phyloP scores from a whole-genome alignment of 805 yeast genomes.

The Alloascoidea hylecoeti region DNA sequence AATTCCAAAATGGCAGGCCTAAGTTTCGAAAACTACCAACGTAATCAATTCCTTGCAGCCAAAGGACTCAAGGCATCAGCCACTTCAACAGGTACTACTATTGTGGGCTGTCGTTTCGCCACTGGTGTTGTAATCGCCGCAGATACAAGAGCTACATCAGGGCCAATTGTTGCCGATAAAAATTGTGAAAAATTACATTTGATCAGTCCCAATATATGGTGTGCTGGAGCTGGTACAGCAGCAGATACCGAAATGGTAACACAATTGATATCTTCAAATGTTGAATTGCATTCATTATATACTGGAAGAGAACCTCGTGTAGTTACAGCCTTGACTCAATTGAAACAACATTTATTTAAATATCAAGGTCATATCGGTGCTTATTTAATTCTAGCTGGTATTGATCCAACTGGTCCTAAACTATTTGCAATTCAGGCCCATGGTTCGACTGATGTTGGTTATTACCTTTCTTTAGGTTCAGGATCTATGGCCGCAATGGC shows the following conservation, averaged over 20 bases:
- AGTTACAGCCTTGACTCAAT: slow-evolving; percentile 79
- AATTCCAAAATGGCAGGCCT: slow-evolving; percentile 92
- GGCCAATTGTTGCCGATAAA: slow-evolving; percentile 94
- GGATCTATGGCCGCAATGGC: slow-evolving; percentile 99
- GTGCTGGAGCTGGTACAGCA: slow-evolving; percentile 99
- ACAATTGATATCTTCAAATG: slow-evolving; percentile 77
- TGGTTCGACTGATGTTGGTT: slow-evolving; percentile 95
- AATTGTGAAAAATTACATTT: slow-evolving; percentile 93
- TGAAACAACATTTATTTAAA: slow-evolving; percentile 91
- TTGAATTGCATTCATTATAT: slow-evolving; percentile 79
- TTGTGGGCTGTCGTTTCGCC: slow-evolving; percentile 87
- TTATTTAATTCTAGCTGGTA: slow-evolving; percentile 94
- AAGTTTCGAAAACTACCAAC: slow-evolving; percentile 84
- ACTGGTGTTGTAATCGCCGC: slow-evolving; percentile 98
- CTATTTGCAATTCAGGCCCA: slow-evolving; percentile 92
- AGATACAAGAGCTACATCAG: slow-evolving; percentile 96
- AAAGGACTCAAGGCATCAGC: slow-evolving; percentile 76
- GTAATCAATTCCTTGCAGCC: slow-evolving; percentile 63
- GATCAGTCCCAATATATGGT: slow-evolving; percentile 86
- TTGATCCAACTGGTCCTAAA: slow-evolving; percentile 92
- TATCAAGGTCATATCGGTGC: slow-evolving; percentile 98
- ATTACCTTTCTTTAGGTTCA: slow-evolving; percentile 84
- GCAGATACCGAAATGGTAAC: slow-evolving; percentile 99
- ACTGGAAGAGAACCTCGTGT: slow-evolving; percentile 86
- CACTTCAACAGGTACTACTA: slow-evolving; percentile 98